Base-by-base conservation (phyloP, 306 rosid genomes). In the Vicia villosa region DNA sequence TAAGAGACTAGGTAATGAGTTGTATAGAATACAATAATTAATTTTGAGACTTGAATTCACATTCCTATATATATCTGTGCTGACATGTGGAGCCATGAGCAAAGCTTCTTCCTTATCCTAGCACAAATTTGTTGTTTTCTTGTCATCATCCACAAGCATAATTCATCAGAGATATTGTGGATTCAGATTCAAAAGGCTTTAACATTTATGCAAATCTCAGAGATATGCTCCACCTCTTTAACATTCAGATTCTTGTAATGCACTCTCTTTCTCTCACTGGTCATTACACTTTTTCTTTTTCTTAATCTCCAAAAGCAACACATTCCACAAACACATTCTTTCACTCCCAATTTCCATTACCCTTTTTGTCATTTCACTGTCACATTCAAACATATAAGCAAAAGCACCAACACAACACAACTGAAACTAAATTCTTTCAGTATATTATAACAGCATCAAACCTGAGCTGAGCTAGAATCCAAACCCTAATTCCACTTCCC, bases 311-410 rank as follows among this genome's bases (percentile, higher is more conserved):
- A 36, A 78, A 51, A 70, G 65, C 70, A 54, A 52, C 4, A 12
- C 45, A 67, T 70, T 45, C 60, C 43, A 59, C 22, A 74, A 70
- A 67, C 76, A 55, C 68, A 75, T 38, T 74, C 66, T 78, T 78
- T 26, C 66, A 74, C 66, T 82, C 38, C 72, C 46, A 58, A 52
- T 30, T 2, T 26, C 9, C 8, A 28, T 72, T 54, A 47, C 22
- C 45, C 54, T 68, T 40, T 41, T 63, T 79, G 81, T 75, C 74
- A 72, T 72, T 72, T 79, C 91, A 54, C 78, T 77, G 74, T 83
- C 81, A 72, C 62, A 66, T n/a, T 22, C 41, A 32, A 22, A 54
- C 70, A 40, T 49, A 49, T 12, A 38, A 60, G 46, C 66, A 42
- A 59, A 32, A 34, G 55, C 40, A 64, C 10, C 6, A 65, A 4